Percentiles rank a stretch among this genome's conserved stretches.
phyloP scores from a whole-genome alignment of 2,329 filamentous ascomycete species.

The Aspergillus niger region DNA sequence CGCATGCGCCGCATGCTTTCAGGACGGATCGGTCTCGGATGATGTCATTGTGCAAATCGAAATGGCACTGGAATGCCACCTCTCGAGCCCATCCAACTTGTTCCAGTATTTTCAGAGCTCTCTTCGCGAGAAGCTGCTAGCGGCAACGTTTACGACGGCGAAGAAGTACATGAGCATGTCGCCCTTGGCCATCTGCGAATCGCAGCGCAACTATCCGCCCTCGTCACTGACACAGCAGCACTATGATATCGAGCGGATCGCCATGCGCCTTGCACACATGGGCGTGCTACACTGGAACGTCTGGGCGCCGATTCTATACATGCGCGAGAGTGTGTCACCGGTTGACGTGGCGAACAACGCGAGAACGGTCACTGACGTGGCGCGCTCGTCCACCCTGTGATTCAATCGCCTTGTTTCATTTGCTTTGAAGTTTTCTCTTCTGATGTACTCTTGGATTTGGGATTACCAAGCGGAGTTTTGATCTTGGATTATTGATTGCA shows the following conservation, averaged over 20 bases:
- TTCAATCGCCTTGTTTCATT: neutral
- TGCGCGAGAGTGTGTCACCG: slow-evolving; percentile 30
- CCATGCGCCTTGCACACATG: slow-evolving; percentile 78
- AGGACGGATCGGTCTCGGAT: slow-evolving; percentile 33
- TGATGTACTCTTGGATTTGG: neutral
- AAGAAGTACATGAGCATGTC: slow-evolving; percentile 44
- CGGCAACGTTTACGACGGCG: slow-evolving; percentile 34
- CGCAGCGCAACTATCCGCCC: slow-evolving; percentile 36
- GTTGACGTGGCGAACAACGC: slow-evolving; percentile 19
- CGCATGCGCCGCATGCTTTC: slow-evolving; percentile 35
- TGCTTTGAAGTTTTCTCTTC: neutral
- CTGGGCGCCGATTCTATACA: slow-evolving; percentile 76
- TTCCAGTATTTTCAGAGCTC: slow-evolving; percentile 37
- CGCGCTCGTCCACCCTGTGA: slow-evolving; percentile 1
- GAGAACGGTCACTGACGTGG: slow-evolving; percentile 13
- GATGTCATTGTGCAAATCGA: slow-evolving; percentile 39
- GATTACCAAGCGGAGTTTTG: neutral
- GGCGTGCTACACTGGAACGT: slow-evolving; percentile 87
- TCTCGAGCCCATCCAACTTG: slow-evolving; percentile 36
- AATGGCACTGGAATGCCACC: slow-evolving; percentile 35
- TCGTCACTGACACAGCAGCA: slow-evolving; percentile 29
- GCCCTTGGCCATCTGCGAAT: slow-evolving; percentile 47
- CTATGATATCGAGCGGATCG: slow-evolving; percentile 54
- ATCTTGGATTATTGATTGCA: slow-evolving; percentile 3
- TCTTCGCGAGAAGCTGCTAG: slow-evolving; percentile 37